Conservation (phyloP, 306 rosid species). For the Trifolium pratense region DNA sequence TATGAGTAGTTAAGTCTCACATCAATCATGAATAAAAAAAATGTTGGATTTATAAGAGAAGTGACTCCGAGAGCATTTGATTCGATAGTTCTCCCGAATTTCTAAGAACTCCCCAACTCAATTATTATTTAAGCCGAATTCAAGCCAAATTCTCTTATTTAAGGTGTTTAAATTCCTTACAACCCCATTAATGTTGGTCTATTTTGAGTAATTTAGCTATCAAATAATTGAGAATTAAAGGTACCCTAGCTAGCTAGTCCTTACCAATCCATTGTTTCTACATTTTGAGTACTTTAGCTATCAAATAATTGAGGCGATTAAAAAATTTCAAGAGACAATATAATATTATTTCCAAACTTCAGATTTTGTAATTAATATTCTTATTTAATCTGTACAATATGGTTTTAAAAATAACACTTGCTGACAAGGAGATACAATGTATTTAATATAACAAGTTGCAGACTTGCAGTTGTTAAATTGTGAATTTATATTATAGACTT, state of each 20-base stretch:
- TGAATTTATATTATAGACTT: background rate
- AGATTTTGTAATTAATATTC: background rate
- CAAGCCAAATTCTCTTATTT: too few relatives aligned
- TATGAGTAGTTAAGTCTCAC: too few relatives aligned
- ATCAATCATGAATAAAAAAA: too few relatives aligned
- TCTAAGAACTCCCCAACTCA: too few relatives aligned
- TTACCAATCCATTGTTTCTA: too few relatives aligned
- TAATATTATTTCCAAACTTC: background rate
- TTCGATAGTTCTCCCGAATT: too few relatives aligned
- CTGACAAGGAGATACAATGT: background rate
- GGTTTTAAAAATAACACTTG: background rate
- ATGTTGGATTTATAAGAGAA: too few relatives aligned
- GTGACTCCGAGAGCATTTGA: too few relatives aligned
- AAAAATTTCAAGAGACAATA: background rate
- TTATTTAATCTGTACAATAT: background rate
- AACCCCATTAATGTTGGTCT: background rate
- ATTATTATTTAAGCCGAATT: too few relatives aligned
- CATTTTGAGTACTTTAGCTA: background rate
- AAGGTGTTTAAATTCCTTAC: too few relatives aligned
- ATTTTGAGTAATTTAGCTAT: too few relatives aligned
- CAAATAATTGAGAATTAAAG: background rate
- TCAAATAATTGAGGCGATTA: background rate
- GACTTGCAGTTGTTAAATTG: slow-evolving; percentile 1
- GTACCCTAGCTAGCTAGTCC: too few relatives aligned
- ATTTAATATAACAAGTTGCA: background rate